Conservation (phyloP, 2,329 filamentous ascomycete genomes). For the Botrytis fragariae region DNA sequence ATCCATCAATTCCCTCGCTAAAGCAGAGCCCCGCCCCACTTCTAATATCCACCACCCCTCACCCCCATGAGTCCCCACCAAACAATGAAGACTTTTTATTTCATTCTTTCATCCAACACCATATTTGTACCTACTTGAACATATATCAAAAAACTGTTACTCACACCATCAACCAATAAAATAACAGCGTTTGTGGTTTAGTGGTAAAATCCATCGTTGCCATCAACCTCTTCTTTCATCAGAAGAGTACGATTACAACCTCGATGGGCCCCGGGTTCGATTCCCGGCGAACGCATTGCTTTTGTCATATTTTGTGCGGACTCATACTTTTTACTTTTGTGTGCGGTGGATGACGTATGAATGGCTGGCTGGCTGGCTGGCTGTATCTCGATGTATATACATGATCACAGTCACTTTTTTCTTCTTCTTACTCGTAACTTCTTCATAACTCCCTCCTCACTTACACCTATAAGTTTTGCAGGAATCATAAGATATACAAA, state of each 20-base stretch:
- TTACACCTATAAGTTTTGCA: no score
- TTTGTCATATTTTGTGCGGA: not conserved
- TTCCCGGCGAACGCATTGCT: not conserved
- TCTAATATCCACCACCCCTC: not conserved
- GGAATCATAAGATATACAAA: no score
- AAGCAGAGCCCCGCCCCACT: not conserved
- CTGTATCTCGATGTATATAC: no score
- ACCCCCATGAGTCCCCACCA: no score
- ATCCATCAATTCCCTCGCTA: not conserved
- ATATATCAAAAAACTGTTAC: no score
- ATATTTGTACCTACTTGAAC: no score
- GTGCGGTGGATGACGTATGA: no score
- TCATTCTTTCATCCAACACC: not conserved
- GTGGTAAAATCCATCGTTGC: slow-evolving; percentile 23
- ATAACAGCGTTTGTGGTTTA: slow-evolving; percentile 21
- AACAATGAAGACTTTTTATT: not conserved
- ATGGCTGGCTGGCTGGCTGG: no score
- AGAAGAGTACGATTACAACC: not conserved
- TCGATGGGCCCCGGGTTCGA: not conserved
- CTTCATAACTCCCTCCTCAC: no score
- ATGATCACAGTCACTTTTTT: no score
- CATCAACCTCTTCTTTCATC: not conserved
- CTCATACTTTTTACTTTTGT: no score
- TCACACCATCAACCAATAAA: rapidly evolving
- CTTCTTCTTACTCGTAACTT: no score